These are phyloP conservation scores for Picea glauca DNA, from an alignment of 75 land plant species.

Conservation along the genomic window DNA sequence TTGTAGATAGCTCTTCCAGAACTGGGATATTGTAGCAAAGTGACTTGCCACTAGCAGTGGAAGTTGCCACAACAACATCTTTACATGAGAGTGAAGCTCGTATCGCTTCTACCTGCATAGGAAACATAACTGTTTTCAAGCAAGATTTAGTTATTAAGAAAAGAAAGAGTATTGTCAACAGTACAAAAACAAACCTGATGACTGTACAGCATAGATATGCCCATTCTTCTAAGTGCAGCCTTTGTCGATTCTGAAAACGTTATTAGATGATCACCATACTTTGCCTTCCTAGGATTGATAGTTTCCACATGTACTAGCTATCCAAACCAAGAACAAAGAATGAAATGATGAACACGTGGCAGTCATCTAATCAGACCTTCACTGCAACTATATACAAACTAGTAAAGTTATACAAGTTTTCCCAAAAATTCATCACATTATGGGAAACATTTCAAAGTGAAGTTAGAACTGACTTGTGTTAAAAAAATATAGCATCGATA, in stretches of 20 bases:
- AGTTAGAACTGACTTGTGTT: neutral
- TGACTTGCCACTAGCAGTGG: slow-evolving; percentile 98
- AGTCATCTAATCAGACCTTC: neutral
- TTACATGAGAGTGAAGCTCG: slow-evolving; percentile 53
- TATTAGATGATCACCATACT: slow-evolving; percentile 41
- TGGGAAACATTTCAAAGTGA: neutral
- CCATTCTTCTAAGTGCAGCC: slow-evolving; percentile 53
- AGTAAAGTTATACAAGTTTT: neutral
- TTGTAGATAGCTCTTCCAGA: slow-evolving; percentile 56
- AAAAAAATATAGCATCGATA: neutral
- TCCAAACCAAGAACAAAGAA: neutral
- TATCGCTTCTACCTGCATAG: slow-evolving; percentile 70
- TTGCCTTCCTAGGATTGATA: slow-evolving; percentile 51
- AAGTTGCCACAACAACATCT: slow-evolving; percentile 85
- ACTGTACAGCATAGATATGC: slow-evolving; percentile 62
- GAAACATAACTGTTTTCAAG: neutral
- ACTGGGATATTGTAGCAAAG: slow-evolving; percentile 96
- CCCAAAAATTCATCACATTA: neutral
- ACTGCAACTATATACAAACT: neutral
- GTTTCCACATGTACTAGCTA: slow-evolving; percentile 90
- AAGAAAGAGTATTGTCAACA: neutral
- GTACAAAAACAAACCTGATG: slow-evolving; percentile 67
- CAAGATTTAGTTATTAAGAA: neutral
- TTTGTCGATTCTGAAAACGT: slow-evolving; percentile 43
- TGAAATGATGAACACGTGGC: neutral